These are phyloP conservation scores for Kurtzmaniella natalensis DNA, from an alignment of 1,139 yeast genomes.

Conservation along the genomic window DNA sequence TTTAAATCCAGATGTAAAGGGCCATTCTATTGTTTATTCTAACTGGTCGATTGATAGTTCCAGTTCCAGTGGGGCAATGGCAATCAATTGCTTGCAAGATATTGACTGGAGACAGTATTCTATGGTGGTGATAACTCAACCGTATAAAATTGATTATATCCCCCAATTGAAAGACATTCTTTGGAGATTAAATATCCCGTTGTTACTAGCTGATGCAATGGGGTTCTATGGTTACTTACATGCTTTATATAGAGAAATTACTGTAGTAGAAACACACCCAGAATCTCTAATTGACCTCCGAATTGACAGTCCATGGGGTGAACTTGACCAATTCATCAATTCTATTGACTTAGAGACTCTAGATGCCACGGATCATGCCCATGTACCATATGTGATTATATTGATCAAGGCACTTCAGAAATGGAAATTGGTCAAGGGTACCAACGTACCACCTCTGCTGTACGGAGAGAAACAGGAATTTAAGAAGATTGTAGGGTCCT, in stretches of 20 bases:
- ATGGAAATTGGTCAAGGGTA: conserved; percentile 33
- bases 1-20: conserved; percentile 57
- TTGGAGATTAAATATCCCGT: conserved; percentile 47
- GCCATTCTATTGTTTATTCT: conserved; percentile 21
- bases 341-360: conserved; percentile 44
- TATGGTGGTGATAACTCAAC: conserved; percentile 46
- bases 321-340: conserved; percentile 51
- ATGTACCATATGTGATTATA: conserved; percentile 71
- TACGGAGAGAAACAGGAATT: conserved; percentile 47
- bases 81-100: conserved; percentile 12
- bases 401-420: conserved; percentile 50
- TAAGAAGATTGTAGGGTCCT: conserved; percentile 31
- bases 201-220: conserved; percentile 46
- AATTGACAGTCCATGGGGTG: conserved; percentile 72
- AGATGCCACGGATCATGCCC: conserved; percentile 53
- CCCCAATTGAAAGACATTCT: conserved; percentile 29
- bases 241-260: conserved; percentile 47
- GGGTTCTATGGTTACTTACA: conserved; percentile 72
- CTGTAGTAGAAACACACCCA: conserved; percentile 73
- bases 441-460: conserved; percentile 34
- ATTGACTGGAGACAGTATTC: conserved; percentile 50
- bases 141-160: conserved; percentile 12
- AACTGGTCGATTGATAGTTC: conserved; percentile 4
- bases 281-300: conserved; percentile 65
- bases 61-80: conserved; percentile 17